Evolutionary conservation across 371 early-diverging fungal genomes (phyloP).

Genomic region (Coemansia sp.): DNA sequence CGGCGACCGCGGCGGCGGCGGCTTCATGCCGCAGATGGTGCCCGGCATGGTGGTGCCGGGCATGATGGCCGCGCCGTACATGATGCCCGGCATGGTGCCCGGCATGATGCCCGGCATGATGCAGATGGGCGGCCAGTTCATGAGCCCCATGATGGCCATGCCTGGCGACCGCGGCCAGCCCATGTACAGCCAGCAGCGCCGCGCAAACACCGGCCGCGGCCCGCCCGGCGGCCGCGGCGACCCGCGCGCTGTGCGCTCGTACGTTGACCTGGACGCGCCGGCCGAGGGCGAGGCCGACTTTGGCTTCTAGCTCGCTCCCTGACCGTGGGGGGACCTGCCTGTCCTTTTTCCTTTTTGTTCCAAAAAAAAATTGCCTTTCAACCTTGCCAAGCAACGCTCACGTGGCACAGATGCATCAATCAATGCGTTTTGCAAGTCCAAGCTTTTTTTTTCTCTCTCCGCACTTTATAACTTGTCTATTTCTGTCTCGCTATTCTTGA

Average conservation of each 20-base stretch:
- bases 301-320: conserved; percentile 36
- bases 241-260: conserved; percentile 66
- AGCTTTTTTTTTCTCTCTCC: no score
- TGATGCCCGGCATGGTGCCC: conserved; percentile 45
- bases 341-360: no score
- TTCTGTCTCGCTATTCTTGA: not conserved
- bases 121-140: conserved; percentile 48
- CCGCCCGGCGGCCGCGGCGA: conserved; percentile 36
- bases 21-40: conserved; percentile 51
- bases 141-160: conserved; percentile 40
- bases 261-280: conserved; percentile 87
- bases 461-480: not conserved
- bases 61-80: conserved; percentile 45
- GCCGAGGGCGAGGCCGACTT: conserved; percentile 77
- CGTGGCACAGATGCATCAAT: no score
- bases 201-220: conserved; percentile 21
- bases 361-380: no score
- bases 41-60: conserved; percentile 50
- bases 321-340: no score
- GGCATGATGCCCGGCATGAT: conserved; percentile 43
- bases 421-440: no score
- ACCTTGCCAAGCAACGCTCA: no score
- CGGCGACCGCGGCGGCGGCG: conserved; percentile 25
- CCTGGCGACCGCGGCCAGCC: conserved; percentile 34
- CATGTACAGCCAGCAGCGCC: conserved; percentile 26